Conservation (phyloP, 371 early-diverging fungal genomes). For the Zychaea mexicana region DNA sequence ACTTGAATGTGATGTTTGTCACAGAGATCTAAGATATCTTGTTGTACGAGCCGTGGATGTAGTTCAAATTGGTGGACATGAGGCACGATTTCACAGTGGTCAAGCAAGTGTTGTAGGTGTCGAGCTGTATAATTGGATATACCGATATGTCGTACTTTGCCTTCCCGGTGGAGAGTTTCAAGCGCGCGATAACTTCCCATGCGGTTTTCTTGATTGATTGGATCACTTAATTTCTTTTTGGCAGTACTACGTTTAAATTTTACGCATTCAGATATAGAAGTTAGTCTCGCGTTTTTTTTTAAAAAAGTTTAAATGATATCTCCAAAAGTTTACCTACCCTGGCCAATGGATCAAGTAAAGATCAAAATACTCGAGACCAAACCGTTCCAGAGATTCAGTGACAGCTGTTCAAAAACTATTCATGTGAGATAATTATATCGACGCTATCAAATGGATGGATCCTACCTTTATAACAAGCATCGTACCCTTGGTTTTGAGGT, state of each 20-base stretch:
- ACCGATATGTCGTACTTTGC: slow-evolving; percentile 65
- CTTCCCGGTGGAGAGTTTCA: slow-evolving; percentile 55
- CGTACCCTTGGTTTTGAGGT: slow-evolving; percentile 83
- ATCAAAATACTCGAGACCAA: slow-evolving; percentile 78
- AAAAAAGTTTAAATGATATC: too few relatives aligned
- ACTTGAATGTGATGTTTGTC: slow-evolving; percentile 47
- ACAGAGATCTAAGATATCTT: slow-evolving; percentile 35
- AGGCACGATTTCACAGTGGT: slow-evolving; percentile 64
- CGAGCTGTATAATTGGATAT: slow-evolving; percentile 74
- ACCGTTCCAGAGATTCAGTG: slow-evolving; percentile 55
- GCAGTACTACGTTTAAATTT: slow-evolving; percentile 22
- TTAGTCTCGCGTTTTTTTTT: too few relatives aligned
- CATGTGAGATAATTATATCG: too few relatives aligned
- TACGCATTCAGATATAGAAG: neutral
- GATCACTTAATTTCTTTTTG: slow-evolving; percentile 35
- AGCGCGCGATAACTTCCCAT: slow-evolving; percentile 59
- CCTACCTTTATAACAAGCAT: slow-evolving; percentile 58
- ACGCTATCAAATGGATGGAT: too few relatives aligned
- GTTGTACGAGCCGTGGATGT: slow-evolving; percentile 58
- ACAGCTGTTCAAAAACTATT: slow-evolving; percentile 41
- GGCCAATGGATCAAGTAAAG: slow-evolving; percentile 79
- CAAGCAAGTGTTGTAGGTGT: slow-evolving; percentile 62
- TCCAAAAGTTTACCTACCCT: slow-evolving; percentile 16
- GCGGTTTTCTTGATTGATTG: slow-evolving; percentile 60
- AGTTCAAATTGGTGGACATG: slow-evolving; percentile 79